phyloP scores from a whole-genome alignment of 805 yeast species.

The Pichia paraexigua region DNA sequence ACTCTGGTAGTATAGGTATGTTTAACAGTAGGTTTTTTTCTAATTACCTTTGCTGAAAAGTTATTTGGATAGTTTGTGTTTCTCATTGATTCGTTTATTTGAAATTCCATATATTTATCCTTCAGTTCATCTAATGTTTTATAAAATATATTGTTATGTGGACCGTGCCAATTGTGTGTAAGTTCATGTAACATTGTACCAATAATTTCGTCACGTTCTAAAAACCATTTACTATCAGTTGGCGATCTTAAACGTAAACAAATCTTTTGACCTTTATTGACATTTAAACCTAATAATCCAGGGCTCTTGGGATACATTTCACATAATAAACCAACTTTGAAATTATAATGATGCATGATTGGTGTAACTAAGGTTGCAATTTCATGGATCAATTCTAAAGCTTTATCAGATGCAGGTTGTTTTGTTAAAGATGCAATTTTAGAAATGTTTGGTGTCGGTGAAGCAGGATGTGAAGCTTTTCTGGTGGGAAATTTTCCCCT shows the following conservation, averaged over 20 bases:
- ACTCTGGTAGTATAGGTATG: constrained; percentile 35
- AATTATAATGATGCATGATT: constrained; percentile 57
- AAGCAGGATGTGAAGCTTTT: constrained; percentile 17
- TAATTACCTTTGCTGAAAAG: constrained; percentile 22
- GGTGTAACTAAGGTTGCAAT: constrained; percentile 71
- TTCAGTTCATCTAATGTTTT: constrained; percentile 53
- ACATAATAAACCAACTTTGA: constrained; percentile 58
- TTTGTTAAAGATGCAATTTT: constrained; percentile 40
- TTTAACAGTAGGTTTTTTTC: constrained; percentile 29
- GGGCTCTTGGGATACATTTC: constrained; percentile 76
- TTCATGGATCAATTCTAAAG: constrained; percentile 54
- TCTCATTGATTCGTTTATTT: constrained; percentile 33
- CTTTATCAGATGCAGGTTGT: constrained; percentile 38
- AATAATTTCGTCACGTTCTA: constrained; percentile 56
- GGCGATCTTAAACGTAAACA: constrained; percentile 62
- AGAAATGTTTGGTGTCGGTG: constrained; percentile 27
- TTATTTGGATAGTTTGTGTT: constrained; percentile 41
- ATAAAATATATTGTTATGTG: constrained; percentile 73
- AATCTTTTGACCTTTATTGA: constrained; percentile 68
- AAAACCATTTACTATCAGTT: constrained; percentile 42
- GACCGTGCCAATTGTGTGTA: constrained; percentile 71
- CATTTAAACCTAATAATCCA: constrained; percentile 69
- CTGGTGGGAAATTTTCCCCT: constrained; percentile 11
- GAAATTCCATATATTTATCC: constrained; percentile 39
- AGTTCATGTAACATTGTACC: constrained; percentile 88